phyloP scores from a whole-genome alignment of 805 yeast species.

The Jamesozyma piceae region DNA sequence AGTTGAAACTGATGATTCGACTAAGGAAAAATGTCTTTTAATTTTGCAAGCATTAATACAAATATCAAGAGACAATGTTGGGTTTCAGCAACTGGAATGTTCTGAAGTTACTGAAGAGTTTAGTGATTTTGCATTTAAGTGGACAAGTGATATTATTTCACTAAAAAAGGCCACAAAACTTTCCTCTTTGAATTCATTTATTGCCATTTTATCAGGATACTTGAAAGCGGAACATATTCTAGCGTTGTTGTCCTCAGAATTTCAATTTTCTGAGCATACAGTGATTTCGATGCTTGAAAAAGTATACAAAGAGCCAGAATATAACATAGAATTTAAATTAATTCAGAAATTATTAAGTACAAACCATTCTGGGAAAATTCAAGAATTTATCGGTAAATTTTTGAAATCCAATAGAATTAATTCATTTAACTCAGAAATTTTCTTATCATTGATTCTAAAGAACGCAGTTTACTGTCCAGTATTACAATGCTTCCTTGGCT shows the following conservation, averaged over 20 bases:
- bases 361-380: neutral
- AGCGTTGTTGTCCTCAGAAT: neutral
- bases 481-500: constrained; percentile 10
- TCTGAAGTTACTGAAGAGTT: constrained; percentile 1
- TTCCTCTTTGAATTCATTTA: neutral
- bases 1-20: neutral
- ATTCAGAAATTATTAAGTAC: neutral
- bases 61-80: constrained; percentile 28
- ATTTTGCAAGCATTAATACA: constrained; percentile 31
- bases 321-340: constrained; percentile 1
- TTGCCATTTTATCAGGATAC: neutral
- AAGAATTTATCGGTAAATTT: constrained; percentile 4
- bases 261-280: neutral
- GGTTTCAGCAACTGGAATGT: neutral
- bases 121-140: constrained; percentile 3
- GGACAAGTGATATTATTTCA: constrained; percentile 2
- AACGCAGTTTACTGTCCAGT: constrained; percentile 4
- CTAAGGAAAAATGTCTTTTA: constrained; percentile 18
- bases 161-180: neutral
- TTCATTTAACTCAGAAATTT: constrained; percentile 3
- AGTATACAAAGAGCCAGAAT: neutral
- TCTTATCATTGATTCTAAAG: constrained; percentile 6
- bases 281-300: neutral
- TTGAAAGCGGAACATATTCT: neutral
- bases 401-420: constrained; percentile 8